phyloP scores from a whole-genome alignment of 805 yeast species.

The Priceomyces medius region DNA sequence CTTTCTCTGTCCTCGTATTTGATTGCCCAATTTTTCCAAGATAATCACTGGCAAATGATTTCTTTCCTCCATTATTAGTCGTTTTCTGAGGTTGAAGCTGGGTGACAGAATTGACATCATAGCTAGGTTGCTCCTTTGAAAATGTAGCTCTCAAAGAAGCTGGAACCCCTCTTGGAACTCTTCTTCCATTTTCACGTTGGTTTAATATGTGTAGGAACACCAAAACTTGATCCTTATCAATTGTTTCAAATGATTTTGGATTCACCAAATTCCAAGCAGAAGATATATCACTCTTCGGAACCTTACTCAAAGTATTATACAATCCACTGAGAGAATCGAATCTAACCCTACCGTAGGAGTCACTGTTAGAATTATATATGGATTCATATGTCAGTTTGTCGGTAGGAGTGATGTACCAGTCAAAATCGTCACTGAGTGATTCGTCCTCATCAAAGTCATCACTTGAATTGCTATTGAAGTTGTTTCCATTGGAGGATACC shows the following conservation, averaged over 20 bases:
- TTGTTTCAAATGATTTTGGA: conserved; percentile 81
- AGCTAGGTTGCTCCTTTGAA: conserved; percentile 78
- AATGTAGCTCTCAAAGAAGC: conserved; percentile 88
- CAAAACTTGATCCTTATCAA: conserved; percentile 89
- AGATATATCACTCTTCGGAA: conserved; percentile 81
- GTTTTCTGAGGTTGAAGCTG: conserved; percentile 25
- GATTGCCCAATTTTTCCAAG: conserved; percentile 56
- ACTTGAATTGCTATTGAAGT: conserved; percentile 7
- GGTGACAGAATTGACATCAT: conserved; percentile 47
- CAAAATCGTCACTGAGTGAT: conserved; percentile 65
- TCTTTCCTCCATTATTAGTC: conserved; percentile 15
- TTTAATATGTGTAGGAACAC: conserved; percentile 88
- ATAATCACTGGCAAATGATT: conserved; percentile 54
- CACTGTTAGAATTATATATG: conserved; percentile 71
- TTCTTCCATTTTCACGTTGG: conserved; percentile 80
- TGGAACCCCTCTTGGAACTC: conserved; percentile 94
- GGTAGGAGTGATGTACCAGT: conserved; percentile 94
- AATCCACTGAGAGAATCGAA: conserved; percentile 70
- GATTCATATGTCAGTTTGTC: conserved; percentile 78
- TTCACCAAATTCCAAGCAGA: conserved; percentile 95
- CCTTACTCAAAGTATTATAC: conserved; percentile 63
- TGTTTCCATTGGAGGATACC: conserved; percentile 28
- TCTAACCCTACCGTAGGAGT: conserved; percentile 74
- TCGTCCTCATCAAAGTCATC: conserved; percentile 66
- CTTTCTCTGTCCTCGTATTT: conserved; percentile 36